A percentile compares a stretch with the other conserved stretches of the same genome.
Conservation (phyloP, 306 rosid species). For the Senna siamea region DNA sequence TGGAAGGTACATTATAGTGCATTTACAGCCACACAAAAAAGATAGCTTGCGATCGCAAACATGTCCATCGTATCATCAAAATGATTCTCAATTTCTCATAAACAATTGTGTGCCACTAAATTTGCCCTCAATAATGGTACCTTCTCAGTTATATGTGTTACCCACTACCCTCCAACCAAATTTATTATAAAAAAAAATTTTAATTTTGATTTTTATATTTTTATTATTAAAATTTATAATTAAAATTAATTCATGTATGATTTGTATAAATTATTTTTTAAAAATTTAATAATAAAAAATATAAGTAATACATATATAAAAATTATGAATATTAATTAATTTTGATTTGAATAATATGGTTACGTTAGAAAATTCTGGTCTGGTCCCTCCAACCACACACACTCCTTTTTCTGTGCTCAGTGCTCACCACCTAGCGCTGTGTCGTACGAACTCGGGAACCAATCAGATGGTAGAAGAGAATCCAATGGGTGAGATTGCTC, state of each 20-base stretch:
- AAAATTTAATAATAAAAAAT: too few relatives aligned
- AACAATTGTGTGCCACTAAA: conserved; percentile 13
- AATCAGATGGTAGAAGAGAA: not conserved
- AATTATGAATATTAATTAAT: too few relatives aligned
- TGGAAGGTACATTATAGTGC: not conserved
- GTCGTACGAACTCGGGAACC: not conserved
- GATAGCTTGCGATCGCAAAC: not conserved
- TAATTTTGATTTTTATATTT: too few relatives aligned
- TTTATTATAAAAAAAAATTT: too few relatives aligned
- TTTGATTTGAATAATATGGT: too few relatives aligned
- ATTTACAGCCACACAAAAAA: conserved; percentile 3
- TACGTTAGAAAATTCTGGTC: too few relatives aligned
- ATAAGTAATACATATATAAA: too few relatives aligned
- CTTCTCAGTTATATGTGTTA: not conserved
- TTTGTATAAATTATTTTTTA: too few relatives aligned
- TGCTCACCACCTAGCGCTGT: not conserved
- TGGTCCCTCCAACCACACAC: not conserved
- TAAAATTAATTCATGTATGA: too few relatives aligned
- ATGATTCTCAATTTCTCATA: not conserved
- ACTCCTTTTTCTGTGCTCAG: not conserved
- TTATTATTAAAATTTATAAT: too few relatives aligned
- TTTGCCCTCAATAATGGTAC: conserved; percentile 33
- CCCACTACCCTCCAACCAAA: too few relatives aligned
- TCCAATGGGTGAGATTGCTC: conserved; percentile 24
- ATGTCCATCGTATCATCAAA: not conserved